Conservation (phyloP, 805 yeast species). For the Blastobotrys attinorum region DNA sequence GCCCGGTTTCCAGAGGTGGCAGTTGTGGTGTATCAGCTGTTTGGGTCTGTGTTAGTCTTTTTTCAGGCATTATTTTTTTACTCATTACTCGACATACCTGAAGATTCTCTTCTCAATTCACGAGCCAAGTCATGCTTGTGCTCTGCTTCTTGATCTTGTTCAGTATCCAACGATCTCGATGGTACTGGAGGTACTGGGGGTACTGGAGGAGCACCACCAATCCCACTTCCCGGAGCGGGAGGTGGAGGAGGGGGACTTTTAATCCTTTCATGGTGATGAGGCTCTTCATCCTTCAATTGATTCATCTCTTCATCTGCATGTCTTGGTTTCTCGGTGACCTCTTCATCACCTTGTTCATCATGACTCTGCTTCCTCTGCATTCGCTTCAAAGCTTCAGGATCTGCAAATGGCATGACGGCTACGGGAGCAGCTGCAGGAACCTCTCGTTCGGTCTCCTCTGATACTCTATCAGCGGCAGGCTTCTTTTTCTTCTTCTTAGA, state of each 20-base stretch:
- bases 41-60: too few species aligned
- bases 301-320: conserved; percentile 7
- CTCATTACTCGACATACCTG: too few species aligned
- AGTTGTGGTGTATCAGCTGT: background rate
- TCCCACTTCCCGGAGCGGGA: conserved; percentile 4
- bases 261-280: conserved; percentile 3
- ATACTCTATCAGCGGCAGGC: conserved; percentile 20
- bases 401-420: conserved; percentile 48
- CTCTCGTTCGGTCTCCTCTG: conserved; percentile 15
- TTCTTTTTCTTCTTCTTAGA: conserved; percentile 21
- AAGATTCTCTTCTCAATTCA: background rate
- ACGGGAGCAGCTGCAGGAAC: conserved; percentile 31
- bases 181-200: background rate
- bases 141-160: conserved; percentile 7
- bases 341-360: conserved; percentile 24
- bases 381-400: conserved; percentile 28
- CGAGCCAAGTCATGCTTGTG: conserved; percentile 4
- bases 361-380: conserved; percentile 12
- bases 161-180: background rate
- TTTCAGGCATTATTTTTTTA: too few species aligned
- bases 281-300: conserved; percentile 3
- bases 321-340: conserved; percentile 17
- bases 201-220: too few species aligned
- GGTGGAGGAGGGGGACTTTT: conserved; percentile 1
- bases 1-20: background rate